Percentiles rank a stretch among this genome's conserved stretches.
Evolutionary conservation across 2,329 filamentous ascomycete genomes (phyloP).

Genomic region (Aspergillus costaricaensis): DNA sequence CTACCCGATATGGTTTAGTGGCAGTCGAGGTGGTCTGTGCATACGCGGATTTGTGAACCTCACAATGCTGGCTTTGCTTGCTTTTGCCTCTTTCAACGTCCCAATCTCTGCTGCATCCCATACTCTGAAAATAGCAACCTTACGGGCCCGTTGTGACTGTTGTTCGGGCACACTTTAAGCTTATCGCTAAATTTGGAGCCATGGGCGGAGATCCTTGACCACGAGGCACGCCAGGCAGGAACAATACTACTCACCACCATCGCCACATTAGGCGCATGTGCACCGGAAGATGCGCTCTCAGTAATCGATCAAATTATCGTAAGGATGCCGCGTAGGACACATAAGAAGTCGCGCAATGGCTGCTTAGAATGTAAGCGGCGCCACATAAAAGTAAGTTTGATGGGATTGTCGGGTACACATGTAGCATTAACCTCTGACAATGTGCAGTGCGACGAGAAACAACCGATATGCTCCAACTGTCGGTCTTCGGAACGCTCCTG

Average conservation of each 20-base stretch:
- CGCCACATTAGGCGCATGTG: background rate
- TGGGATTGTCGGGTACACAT: background rate
- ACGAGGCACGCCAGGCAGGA: background rate
- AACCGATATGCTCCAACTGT: slow-evolving; percentile 38
- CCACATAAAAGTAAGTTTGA: slow-evolving; percentile 38
- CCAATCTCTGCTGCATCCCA: background rate
- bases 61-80: background rate
- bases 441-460: slow-evolving; percentile 36
- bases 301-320: background rate
- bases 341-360: slow-evolving; percentile 43
- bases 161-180: background rate
- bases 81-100: background rate
- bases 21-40: slow-evolving; percentile 15
- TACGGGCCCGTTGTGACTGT: background rate
- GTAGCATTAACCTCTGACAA: background rate
- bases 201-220: background rate
- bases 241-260: background rate
- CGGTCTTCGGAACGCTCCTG: slow-evolving; percentile 24
- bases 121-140: background rate
- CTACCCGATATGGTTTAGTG: background rate
- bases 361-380: slow-evolving; percentile 42
- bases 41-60: slow-evolving; percentile 19
- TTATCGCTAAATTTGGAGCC: background rate
- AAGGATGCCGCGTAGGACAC: slow-evolving; percentile 29
- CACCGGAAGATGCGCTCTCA: background rate